These are phyloP conservation scores for Solanum corneliomulleri DNA, from an alignment of 257 asterid genomes.

Conservation along the genomic window DNA sequence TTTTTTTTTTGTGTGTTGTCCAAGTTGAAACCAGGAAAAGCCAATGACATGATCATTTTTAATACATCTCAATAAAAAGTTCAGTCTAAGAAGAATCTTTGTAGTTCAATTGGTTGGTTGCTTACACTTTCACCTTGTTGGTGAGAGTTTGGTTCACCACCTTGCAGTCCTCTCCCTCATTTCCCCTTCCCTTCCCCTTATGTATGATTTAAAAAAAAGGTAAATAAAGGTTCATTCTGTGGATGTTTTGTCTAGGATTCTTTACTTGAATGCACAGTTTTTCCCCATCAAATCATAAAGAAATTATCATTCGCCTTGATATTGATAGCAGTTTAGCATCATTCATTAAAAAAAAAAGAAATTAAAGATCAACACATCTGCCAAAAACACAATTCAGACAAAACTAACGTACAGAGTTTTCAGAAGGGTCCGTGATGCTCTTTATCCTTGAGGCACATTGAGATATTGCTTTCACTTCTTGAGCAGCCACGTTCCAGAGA, in stretches of 20 bases:
- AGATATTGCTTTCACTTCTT: constrained; percentile 89
- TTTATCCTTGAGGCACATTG: constrained; percentile 53
- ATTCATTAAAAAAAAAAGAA: background rate
- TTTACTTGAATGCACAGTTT: background rate
- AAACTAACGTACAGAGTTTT: constrained; percentile 38
- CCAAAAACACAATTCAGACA: background rate
- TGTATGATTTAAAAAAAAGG: background rate
- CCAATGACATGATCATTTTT: background rate
- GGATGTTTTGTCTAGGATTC: background rate
- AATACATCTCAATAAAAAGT: background rate
- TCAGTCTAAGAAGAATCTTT: background rate
- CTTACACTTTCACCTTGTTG: background rate
- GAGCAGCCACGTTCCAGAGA: constrained; percentile 47
- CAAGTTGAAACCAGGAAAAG: background rate
- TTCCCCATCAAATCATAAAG: background rate
- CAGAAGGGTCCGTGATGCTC: constrained; percentile 30
- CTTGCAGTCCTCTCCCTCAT: background rate
- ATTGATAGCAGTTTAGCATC: background rate
- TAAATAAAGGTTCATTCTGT: background rate
- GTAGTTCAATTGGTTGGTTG: background rate
- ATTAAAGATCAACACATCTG: background rate
- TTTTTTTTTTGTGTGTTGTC: background rate
- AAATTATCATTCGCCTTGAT: background rate
- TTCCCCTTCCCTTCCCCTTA: background rate
- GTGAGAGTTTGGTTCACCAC: background rate